Evolutionary conservation across 768 basidiomycete species (phyloP).

Genomic region (Termitomyces sp.): DNA sequence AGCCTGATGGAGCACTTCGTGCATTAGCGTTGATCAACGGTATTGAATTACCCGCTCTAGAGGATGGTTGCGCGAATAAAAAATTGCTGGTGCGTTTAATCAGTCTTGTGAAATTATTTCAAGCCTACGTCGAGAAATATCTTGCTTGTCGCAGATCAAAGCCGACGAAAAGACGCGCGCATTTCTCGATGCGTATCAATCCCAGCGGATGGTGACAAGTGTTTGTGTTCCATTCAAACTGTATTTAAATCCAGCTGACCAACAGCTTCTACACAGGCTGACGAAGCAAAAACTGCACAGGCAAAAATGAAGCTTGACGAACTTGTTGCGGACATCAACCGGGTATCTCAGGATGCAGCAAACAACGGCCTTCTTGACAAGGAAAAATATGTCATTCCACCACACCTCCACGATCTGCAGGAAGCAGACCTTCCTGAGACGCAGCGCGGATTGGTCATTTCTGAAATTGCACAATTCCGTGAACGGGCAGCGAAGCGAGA

Average conservation of each 20-base stretch:
- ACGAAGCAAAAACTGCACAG: constrained; percentile 58
- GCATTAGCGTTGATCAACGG: constrained; percentile 46
- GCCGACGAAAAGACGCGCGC: constrained; percentile 92
- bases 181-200: constrained; percentile 81
- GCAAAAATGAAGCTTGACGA: constrained; percentile 60
- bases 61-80: constrained; percentile 47
- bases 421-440: constrained; percentile 97
- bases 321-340: constrained; percentile 67
- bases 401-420: constrained; percentile 94
- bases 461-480: constrained; percentile 94
- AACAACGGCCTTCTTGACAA: constrained; percentile 71
- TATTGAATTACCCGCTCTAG: constrained; percentile 47
- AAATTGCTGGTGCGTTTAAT: constrained; percentile 54
- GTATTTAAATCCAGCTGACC: not conserved
- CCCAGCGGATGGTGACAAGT: constrained; percentile 74
- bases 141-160: constrained; percentile 58
- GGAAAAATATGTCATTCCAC: constrained; percentile 86
- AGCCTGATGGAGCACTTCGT: constrained; percentile 85
- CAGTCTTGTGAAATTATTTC: constrained; percentile 34
- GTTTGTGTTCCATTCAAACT: constrained; percentile 38
- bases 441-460: constrained; percentile 85
- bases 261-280: constrained; percentile 41
- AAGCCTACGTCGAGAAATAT: constrained; percentile 31
- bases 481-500: constrained; percentile 91
- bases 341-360: constrained; percentile 67